Evolutionary conservation across 2,329 filamentous ascomycete genomes (phyloP).

Genomic region (Xylaria sp.): DNA sequence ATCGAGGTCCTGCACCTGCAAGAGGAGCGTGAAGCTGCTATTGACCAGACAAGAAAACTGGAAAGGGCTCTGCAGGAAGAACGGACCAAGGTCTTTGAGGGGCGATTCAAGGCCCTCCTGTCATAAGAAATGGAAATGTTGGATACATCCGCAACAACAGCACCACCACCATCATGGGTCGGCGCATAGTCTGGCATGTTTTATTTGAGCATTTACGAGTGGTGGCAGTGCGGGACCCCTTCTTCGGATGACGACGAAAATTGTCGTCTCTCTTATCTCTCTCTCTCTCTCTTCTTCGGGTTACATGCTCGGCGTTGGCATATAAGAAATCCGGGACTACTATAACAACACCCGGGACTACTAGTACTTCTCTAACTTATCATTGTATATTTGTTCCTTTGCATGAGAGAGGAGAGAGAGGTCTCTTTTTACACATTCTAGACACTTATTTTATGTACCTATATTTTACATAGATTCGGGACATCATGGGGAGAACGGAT

Average conservation of each 20-base stretch:
- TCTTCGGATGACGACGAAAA: slow-evolving; percentile 4
- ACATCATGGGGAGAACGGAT: too few relatives aligned
- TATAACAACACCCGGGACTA: too few relatives aligned
- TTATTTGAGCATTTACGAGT: slow-evolving; percentile 19
- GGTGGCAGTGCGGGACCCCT: slow-evolving; percentile 10
- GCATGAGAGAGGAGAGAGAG: not conserved
- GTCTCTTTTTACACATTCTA: slow-evolving; percentile 13
- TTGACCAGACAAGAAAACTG: slow-evolving; percentile 63
- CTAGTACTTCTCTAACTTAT: not conserved
- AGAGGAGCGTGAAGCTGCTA: slow-evolving; percentile 67
- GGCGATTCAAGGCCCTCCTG: slow-evolving; percentile 35
- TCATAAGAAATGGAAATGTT: slow-evolving; percentile 8
- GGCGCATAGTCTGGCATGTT: slow-evolving; percentile 12
- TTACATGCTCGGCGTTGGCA: slow-evolving; percentile 9
- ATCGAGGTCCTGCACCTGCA: slow-evolving; percentile 78
- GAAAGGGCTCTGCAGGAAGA: slow-evolving; percentile 63
- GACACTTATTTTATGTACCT: slow-evolving; percentile 17
- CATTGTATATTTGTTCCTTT: slow-evolving; percentile 17
- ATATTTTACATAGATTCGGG: slow-evolving; percentile 3
- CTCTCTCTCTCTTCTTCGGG: slow-evolving; percentile 5
- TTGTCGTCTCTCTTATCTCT: not conserved
- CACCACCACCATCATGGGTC: slow-evolving; percentile 5
- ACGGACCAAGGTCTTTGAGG: slow-evolving; percentile 49
- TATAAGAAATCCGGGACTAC: not conserved
- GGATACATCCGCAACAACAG: not conserved